Conservation (phyloP, 2,329 filamentous ascomycete genomes). For the Fusarium torulosum region DNA sequence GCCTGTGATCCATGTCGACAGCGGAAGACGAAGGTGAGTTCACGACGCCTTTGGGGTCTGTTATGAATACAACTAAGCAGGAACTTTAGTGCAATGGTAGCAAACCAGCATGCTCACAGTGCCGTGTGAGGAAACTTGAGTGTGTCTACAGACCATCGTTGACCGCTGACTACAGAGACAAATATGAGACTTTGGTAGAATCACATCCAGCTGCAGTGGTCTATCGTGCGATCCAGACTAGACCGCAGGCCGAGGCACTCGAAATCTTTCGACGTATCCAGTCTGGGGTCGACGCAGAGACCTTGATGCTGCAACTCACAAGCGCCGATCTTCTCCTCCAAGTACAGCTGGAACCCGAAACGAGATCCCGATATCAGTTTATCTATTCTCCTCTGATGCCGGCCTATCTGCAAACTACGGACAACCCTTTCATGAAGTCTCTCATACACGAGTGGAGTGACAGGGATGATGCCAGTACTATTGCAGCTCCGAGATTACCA, state of each 20-base stretch:
- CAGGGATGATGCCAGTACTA: not conserved
- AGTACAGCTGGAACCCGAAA: conserved; percentile 12
- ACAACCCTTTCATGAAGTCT: conserved; percentile 17
- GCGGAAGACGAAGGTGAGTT: conserved; percentile 7
- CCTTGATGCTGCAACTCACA: not conserved
- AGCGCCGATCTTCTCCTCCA: conserved; percentile 19
- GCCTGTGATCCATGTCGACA: conserved; percentile 15
- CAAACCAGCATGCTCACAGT: conserved; percentile 6
- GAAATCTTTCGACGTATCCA: conserved; percentile 6
- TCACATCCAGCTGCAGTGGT: conserved; percentile 8
- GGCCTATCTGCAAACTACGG: not conserved
- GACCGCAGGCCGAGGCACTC: not conserved
- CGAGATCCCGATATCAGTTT: conserved; percentile 9
- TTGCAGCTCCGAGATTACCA: not conserved
- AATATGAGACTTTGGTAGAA: not conserved
- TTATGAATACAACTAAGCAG: not conserved
- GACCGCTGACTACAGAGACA: not conserved
- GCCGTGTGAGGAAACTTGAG: not conserved
- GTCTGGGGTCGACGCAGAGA: conserved; percentile 6
- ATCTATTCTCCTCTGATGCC: conserved; percentile 8
- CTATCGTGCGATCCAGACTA: conserved; percentile 2
- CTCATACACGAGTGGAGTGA: conserved; percentile 15
- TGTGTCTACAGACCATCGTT: not conserved
- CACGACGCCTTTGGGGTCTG: accelerated
- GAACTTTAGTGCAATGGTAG: not conserved